Evolutionary conservation across 1,284 basidiomycete genomes (phyloP), one percentile per base, ranked within the genome.

Genomic region (Leccinum insolens): DNA sequence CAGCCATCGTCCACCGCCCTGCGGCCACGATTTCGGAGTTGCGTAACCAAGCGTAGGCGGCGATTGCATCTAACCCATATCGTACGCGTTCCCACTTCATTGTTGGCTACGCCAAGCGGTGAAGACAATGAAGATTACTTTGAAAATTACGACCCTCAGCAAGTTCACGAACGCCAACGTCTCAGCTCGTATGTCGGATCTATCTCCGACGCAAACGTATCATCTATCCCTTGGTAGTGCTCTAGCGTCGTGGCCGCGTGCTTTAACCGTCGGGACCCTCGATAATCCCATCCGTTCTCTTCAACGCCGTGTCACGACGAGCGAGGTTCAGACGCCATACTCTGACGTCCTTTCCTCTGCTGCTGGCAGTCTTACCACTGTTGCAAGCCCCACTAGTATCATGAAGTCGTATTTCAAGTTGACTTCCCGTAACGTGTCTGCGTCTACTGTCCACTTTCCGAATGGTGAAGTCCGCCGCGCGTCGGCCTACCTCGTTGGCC

Each of bases 181-280:
- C 76, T 89, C 70, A 85, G 84, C 66, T 80, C 86, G 65, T 92
- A 91, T 75, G 89, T 90, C 67, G 82, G 86, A 46, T 79, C 83
- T 22, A 82, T 82, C 64, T 74, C 81, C 37, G 85, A 85, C 67
- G 81, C 82, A 61, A 82, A 62, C 60, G 74, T 78, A 93, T 68
- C 90, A 90, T 77, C 84, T 93, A 55, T 80, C 84, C 44, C 80
- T 84, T 64, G 79, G 80, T 44, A 78, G 72, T 64, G 79, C 77
- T 20, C 72, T 83, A 37, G 77, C 77, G 31, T 84, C 87, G 65
- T 86, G 95, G 62, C 95, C 95, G 15, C 89, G 96, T 65, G 95
- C 96, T 22, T 96, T 95, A 63, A 96, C 95, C 17, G 94, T 97
- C 49, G 94, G 95, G 44, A 92, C 89, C 65, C 86, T 96, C 17